phyloP scores from a whole-genome alignment of 1,284 basidiomycete genomes.

The Heterobasidion occidentale region DNA sequence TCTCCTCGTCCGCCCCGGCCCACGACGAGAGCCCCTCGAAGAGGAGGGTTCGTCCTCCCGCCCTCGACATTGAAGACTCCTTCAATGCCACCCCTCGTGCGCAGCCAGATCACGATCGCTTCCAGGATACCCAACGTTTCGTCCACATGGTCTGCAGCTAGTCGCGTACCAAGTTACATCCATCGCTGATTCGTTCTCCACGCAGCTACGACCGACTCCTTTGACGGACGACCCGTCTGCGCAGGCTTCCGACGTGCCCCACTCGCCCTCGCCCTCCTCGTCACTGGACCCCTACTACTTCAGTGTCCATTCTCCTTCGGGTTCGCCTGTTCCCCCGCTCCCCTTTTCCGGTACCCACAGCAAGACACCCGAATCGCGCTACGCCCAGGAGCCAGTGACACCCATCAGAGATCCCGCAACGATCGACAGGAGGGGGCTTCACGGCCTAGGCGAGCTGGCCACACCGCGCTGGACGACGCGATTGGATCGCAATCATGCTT shows the following conservation, averaged over 20 bases:
- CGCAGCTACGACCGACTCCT: slow-evolving; percentile 32
- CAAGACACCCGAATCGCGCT: slow-evolving; percentile 33
- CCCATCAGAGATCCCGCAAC: slow-evolving; percentile 73
- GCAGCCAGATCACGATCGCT: slow-evolving; percentile 15
- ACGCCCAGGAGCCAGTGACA: slow-evolving; percentile 47
- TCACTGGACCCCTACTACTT: slow-evolving; percentile 83
- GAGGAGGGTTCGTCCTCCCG: slow-evolving; percentile 29
- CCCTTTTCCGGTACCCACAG: slow-evolving; percentile 23
- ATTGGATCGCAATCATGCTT: slow-evolving; percentile 21
- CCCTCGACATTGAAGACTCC: slow-evolving; percentile 23
- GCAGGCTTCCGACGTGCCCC: slow-evolving; percentile 22
- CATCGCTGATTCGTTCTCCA: slow-evolving; percentile 2
- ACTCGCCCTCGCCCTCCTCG: slow-evolving; percentile 62
- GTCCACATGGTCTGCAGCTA: slow-evolving; percentile 8
- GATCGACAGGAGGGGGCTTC: slow-evolving; percentile 83
- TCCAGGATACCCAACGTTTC: slow-evolving; percentile 13
- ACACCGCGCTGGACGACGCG: slow-evolving; percentile 92
- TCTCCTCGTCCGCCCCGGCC: slow-evolving; percentile 16
- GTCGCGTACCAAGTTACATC: neutral
- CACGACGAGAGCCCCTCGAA: slow-evolving; percentile 23
- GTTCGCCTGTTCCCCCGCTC: slow-evolving; percentile 51
- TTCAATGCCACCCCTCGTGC: slow-evolving; percentile 8
- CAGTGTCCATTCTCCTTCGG: slow-evolving; percentile 54
- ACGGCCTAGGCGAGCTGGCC: slow-evolving; percentile 94
- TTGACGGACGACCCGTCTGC: slow-evolving; percentile 19